Evolutionary conservation across 1,139 yeast genomes (phyloP).

Genomic region (Keqinozyma sinolaborantium): DNA sequence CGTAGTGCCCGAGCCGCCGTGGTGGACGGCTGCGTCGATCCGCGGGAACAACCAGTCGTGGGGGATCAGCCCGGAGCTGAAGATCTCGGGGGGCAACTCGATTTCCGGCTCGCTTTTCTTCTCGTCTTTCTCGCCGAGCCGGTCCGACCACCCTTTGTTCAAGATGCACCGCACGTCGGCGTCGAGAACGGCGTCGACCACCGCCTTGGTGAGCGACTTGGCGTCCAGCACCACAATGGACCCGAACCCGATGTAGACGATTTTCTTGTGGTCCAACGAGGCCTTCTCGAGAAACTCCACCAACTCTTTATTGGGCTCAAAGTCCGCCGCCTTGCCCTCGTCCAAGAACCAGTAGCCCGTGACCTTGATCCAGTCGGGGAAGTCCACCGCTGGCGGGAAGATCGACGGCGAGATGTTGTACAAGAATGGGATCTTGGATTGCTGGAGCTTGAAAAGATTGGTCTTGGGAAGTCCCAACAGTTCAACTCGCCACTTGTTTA

Average conservation of each 20-base stretch:
- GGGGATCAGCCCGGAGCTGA: constrained; percentile 69
- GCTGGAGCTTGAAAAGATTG: constrained; percentile 65
- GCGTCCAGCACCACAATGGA: constrained; percentile 90
- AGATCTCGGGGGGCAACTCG: constrained; percentile 66
- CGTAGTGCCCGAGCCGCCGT: constrained; percentile 97
- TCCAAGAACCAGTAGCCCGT: constrained; percentile 96
- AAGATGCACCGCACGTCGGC: constrained; percentile 84
- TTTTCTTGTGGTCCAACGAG: constrained; percentile 52
- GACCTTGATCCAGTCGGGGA: constrained; percentile 89
- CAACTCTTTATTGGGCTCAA: constrained; percentile 62
- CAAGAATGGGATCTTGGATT: constrained; percentile 78
- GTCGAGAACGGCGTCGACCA: constrained; percentile 70
- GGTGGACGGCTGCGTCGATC: constrained; percentile 93
- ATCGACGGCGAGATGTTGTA: constrained; percentile 86
- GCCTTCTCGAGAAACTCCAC: constrained; percentile 64
- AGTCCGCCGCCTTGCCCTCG: constrained; percentile 58
- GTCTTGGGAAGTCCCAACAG: constrained; percentile 66
- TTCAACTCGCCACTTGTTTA: constrained; percentile 81
- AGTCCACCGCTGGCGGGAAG: constrained; percentile 90
- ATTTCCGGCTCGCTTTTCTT: constrained; percentile 39
- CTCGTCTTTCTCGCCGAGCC: constrained; percentile 33
- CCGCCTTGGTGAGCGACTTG: constrained; percentile 68
- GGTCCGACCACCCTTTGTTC: constrained; percentile 94
- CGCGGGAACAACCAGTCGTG: constrained; percentile 93
- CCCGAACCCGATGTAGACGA: constrained; percentile 93